Evolutionary conservation across 148 eudicot species (phyloP).

Genomic region (Chenopodium berlandieri): DNA sequence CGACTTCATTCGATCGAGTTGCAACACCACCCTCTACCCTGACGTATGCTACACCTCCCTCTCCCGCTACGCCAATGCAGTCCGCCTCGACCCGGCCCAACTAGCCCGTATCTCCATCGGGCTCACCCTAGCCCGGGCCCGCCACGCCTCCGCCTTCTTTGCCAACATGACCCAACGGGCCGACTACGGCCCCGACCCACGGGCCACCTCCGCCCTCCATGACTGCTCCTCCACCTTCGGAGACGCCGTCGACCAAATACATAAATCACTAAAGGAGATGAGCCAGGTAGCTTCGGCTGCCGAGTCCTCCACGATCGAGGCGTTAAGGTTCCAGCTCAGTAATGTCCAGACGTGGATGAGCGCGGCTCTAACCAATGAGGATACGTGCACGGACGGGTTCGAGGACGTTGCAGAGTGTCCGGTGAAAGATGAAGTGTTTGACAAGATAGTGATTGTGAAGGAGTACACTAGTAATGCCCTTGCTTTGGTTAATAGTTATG

Average conservation of each 20-base stretch:
- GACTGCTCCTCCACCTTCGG: constrained; percentile 58
- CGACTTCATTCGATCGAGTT: constrained; percentile 64
- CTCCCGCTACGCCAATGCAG: constrained; percentile 49
- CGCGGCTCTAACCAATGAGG: constrained; percentile 76
- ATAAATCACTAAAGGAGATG: constrained; percentile 63
- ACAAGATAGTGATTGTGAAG: constrained; percentile 38
- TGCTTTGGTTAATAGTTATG: constrained; percentile 64
- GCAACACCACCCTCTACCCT: constrained; percentile 68
- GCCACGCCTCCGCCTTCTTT: constrained; percentile 27
- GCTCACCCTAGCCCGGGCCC: constrained; percentile 51
- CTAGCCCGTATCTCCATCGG: constrained; percentile 63
- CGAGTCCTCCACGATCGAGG: constrained; percentile 19
- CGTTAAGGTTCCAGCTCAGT: constrained; percentile 58
- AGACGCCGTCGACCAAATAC: constrained; percentile 58
- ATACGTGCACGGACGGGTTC: constrained; percentile 77
- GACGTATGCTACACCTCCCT: constrained; percentile 65
- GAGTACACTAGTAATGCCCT: constrained; percentile 81
- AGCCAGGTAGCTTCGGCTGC: constrained; percentile 26
- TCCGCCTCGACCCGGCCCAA: constrained; percentile 49
- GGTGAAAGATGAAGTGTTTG: constrained; percentile 43
- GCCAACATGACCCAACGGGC: constrained; percentile 40
- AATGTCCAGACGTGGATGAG: constrained; percentile 97
- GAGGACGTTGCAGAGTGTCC: constrained; percentile 41
- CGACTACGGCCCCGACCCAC: constrained; percentile 40
- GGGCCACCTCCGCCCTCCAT: constrained; percentile 49